Base-by-base conservation (phyloP, 1,284 basidiomycete species). In the Cystobasidiaceae sp. region DNA sequence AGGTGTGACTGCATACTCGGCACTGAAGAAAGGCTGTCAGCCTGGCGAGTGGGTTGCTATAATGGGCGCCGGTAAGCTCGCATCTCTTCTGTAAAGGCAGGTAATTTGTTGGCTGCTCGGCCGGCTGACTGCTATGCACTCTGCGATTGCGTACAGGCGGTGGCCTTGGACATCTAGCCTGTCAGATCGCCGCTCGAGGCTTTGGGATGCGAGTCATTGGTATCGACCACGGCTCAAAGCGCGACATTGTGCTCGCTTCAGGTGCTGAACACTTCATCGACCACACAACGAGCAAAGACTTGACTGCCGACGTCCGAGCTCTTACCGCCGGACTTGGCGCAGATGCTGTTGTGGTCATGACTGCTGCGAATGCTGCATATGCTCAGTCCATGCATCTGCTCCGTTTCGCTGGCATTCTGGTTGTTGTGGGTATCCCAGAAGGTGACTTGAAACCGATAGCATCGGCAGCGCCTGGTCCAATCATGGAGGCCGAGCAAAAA, bases 1-100 rank as follows among this genome's bases (percentile, higher is more conserved):
- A 41, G 74, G 74, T 59, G 62, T 74, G 30, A 75, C 74, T 9
- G 70, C 71, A n/a, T 74, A 71, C 70, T 67, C 67, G 60, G 73
- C 74, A 6, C 66, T 75, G 65, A 69, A 70, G 55, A 58, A 69
- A 66, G 44, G 70, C 70, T 37, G 66, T 72, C 62, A 71, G 74
- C 65, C 57, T 68, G 37, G 63, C 27, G 54, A 66, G 23, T 57
- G 34, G 44, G 46, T 66, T 30, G 63, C 52, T 5, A 45, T 66
- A 11, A 55, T 51, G 44, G 63, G 63, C 17, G 61, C 61, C 15
- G 59, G 59, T 43, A 23, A 11, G 59, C 25, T 46, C n/a, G n/a
- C n/a, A n/a, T n/a, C n/a, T n/a, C n/a, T n/a, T n/a, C n/a, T n/a
- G n/a, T n/a, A n/a, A n/a, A n/a, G n/a, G n/a, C n/a, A n/a, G n/a